Conservation (phyloP, 1,139 yeast species). For the Geotrichum citri-aurantii region DNA sequence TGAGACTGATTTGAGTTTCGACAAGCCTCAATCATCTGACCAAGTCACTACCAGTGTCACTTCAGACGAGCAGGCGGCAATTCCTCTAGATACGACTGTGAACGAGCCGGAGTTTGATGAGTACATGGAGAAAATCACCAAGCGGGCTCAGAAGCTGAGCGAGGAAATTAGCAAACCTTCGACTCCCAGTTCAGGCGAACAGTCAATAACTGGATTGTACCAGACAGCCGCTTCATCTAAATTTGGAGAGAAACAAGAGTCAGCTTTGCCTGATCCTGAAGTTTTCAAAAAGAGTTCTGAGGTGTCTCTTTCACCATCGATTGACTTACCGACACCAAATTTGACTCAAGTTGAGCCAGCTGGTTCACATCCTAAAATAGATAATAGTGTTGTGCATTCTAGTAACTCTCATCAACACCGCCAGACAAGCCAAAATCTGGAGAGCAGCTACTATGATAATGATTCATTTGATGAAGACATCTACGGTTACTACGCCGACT, state of each 20-base stretch:
- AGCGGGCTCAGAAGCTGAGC: conserved; percentile 9
- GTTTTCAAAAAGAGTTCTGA: neutral
- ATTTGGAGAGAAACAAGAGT: neutral
- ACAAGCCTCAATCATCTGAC: neutral
- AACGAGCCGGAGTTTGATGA: neutral
- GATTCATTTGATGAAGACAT: conserved; percentile 16
- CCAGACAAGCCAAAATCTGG: neutral
- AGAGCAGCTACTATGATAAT: conserved; percentile 4
- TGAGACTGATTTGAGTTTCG: neutral
- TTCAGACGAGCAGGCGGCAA: neutral
- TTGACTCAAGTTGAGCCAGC: neutral
- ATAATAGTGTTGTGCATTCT: neutral
- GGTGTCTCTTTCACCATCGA: neutral
- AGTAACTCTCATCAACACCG: neutral
- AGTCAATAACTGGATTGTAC: neutral
- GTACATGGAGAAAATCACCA: conserved; percentile 14
- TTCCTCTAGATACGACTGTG: neutral
- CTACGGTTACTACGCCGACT: conserved; percentile 14
- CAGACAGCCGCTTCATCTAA: neutral
- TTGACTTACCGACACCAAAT: neutral
- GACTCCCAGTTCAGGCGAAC: neutral
- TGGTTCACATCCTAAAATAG: neutral
- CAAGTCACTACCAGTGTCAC: neutral
- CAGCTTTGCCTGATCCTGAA: neutral
- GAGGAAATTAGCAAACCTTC: neutral